Evolutionary conservation across 2,329 filamentous ascomycete species (phyloP).

Genomic region (Drechslerella coelobrocha): DNA sequence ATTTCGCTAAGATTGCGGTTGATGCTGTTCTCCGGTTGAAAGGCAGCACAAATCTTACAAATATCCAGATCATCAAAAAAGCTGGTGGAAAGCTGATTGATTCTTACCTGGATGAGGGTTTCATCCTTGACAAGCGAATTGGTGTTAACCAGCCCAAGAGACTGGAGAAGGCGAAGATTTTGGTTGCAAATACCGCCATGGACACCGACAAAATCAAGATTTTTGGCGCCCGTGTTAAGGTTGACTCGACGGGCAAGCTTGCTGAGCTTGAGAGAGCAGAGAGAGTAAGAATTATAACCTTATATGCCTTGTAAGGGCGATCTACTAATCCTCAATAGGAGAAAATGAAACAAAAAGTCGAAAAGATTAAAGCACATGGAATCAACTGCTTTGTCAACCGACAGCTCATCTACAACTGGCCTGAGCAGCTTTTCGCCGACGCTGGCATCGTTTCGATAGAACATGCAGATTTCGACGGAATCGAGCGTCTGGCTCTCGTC

Average conservation of each 20-base stretch:
- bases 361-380: constrained; percentile 96
- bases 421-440: constrained; percentile 96
- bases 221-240: constrained; percentile 95
- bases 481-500: constrained; percentile 90
- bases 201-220: constrained; percentile 99
- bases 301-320: neutral
- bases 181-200: constrained; percentile 98
- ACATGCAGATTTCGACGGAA: constrained; percentile 98
- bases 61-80: constrained; percentile 99
- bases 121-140: constrained; percentile 99
- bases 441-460: constrained; percentile 98
- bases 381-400: constrained; percentile 99
- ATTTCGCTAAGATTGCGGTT: constrained; percentile 87
- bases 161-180: constrained; percentile 95
- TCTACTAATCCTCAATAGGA: constrained; percentile 65
- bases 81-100: constrained; percentile 95
- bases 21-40: constrained; percentile 90
- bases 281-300: constrained; percentile 57
- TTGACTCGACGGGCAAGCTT: constrained; percentile 92
- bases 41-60: constrained; percentile 89
- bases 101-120: constrained; percentile 96
- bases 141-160: constrained; percentile 98
- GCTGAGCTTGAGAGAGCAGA: constrained; percentile 98
- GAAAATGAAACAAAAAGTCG: constrained; percentile 99
- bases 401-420: constrained; percentile 99